Evolutionary conservation across 2,329 filamentous ascomycete genomes (phyloP).

Genomic region (Beauveria medogensis): DNA sequence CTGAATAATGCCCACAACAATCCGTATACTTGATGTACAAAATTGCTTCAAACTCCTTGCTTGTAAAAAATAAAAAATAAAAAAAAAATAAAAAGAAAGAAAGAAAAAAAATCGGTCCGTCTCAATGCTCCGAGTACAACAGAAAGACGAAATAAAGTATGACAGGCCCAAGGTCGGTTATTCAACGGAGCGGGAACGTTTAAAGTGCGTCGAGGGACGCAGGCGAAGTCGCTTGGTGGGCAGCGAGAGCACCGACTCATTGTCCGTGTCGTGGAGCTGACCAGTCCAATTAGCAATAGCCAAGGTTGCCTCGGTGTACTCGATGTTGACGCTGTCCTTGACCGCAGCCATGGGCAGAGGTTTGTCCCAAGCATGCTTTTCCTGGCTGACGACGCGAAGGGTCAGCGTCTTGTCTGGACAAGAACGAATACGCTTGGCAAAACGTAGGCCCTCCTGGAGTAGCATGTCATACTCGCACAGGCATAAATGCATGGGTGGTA

Average conservation of each 20-base stretch:
- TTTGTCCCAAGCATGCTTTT: constrained; percentile 43
- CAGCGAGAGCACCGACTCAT: constrained; percentile 27
- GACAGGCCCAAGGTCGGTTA: neutral
- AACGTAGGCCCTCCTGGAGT: constrained; percentile 50
- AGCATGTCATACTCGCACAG: constrained; percentile 61
- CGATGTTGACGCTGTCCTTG: constrained; percentile 35
- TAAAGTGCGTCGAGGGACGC: constrained; percentile 15
- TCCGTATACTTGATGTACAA: neutral
- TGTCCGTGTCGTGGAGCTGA: constrained; percentile 28
- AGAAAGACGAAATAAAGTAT: neutral
- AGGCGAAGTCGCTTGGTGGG: constrained; percentile 24
- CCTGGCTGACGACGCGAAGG: constrained; percentile 35
- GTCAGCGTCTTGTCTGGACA: constrained; percentile 23
- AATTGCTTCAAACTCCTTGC: neutral
- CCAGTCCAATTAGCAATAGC: constrained; percentile 34
- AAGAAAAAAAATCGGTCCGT: neutral
- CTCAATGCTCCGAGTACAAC: neutral
- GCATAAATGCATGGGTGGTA: constrained; percentile 48
- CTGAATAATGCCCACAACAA: neutral
- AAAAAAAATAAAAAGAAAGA: no score
- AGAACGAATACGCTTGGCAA: constrained; percentile 47
- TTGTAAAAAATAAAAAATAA: neutral
- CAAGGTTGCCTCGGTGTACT: constrained; percentile 37
- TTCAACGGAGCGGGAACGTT: constrained; percentile 5
- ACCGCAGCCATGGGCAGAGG: constrained; percentile 32